Conservation (phyloP, 225 moss, liverwort and hornwort genomes). For the Takakia lepidozioides region DNA sequence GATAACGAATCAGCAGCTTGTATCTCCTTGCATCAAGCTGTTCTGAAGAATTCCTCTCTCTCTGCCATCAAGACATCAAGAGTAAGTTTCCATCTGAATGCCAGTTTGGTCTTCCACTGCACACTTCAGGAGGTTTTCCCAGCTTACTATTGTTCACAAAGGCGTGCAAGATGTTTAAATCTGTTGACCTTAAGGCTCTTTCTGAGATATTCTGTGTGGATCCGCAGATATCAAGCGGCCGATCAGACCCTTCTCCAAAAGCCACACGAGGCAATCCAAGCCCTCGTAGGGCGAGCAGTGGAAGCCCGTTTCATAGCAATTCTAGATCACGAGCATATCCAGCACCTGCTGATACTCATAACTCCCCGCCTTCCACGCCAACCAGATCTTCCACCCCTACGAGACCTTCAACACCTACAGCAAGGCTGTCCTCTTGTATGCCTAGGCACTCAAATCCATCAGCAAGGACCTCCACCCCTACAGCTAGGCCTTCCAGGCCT, state of each 20-base stretch:
- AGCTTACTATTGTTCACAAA: too few species aligned
- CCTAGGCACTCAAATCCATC: not conserved
- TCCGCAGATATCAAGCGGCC: slow-evolving; percentile 8
- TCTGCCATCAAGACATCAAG: slow-evolving; percentile 42
- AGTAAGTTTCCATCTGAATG: slow-evolving; percentile 11
- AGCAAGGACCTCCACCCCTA: slow-evolving; percentile 8
- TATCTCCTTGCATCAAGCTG: slow-evolving; percentile 26
- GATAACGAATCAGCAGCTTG: slow-evolving; percentile 23
- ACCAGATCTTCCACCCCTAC: slow-evolving; percentile 23
- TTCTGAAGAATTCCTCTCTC: slow-evolving; percentile 34
- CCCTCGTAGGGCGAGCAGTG: slow-evolving; percentile 32
- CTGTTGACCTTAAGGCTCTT: too few species aligned
- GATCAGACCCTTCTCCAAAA: slow-evolving; percentile 20
- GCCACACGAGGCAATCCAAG: slow-evolving; percentile 30
- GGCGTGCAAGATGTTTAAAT: too few species aligned
- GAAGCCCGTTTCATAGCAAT: slow-evolving; percentile 13
- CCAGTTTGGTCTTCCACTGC: too few species aligned
- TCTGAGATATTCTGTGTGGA: slow-evolving; percentile 4
- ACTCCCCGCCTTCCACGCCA: slow-evolving; percentile 26
- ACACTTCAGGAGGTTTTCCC: too few species aligned
- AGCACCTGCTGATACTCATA: slow-evolving; percentile 1
- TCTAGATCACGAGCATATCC: not conserved
- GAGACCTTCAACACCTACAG: slow-evolving; percentile 29
- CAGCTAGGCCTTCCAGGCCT: slow-evolving; percentile 9
- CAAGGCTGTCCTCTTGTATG: too few species aligned